Percentiles rank a stretch among this genome's conserved stretches.
These are phyloP conservation scores for Theobroma grandiflorum DNA, from an alignment of 441 rosid species.

Conservation along the genomic window DNA sequence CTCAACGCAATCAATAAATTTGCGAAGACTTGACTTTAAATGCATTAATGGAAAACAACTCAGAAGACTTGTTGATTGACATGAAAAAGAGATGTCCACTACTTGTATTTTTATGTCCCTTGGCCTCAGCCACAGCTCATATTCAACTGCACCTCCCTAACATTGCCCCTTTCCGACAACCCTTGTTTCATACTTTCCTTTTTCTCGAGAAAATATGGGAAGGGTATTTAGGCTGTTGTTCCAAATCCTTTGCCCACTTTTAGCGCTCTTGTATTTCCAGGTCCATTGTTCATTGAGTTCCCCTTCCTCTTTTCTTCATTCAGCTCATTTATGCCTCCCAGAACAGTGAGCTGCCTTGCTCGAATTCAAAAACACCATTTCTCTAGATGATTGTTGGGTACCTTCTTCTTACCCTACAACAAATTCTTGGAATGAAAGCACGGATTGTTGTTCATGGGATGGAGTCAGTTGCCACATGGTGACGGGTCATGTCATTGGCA, in stretches of 20 bases:
- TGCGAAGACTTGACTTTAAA: no score
- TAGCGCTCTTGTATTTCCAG: not conserved
- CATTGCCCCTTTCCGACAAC: no score
- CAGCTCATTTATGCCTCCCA: not conserved
- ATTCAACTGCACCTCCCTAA: no score
- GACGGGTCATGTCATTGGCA: constrained; percentile 26
- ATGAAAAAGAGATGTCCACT: no score
- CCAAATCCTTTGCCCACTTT: not conserved
- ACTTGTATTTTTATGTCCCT: no score
- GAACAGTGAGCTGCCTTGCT: not conserved
- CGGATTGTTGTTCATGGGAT: constrained; percentile 17
- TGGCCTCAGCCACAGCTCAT: no score
- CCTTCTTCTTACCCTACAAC: not conserved
- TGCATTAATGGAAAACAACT: no score
- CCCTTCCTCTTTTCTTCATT: not conserved
- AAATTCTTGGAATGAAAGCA: not conserved
- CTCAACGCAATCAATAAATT: no score
- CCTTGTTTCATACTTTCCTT: no score
- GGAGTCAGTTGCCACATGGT: not conserved
- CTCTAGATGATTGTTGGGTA: not conserved
- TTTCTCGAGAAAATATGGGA: not conserved
- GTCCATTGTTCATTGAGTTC: not conserved
- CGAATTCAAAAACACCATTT: constrained; percentile 9
- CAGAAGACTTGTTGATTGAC: no score
- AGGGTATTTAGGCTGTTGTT: not conserved